Evolutionary conservation across 2,329 filamentous ascomycete species (phyloP), one percentile per base, ranked within the genome.

Genomic region (Fusarium sp.): DNA sequence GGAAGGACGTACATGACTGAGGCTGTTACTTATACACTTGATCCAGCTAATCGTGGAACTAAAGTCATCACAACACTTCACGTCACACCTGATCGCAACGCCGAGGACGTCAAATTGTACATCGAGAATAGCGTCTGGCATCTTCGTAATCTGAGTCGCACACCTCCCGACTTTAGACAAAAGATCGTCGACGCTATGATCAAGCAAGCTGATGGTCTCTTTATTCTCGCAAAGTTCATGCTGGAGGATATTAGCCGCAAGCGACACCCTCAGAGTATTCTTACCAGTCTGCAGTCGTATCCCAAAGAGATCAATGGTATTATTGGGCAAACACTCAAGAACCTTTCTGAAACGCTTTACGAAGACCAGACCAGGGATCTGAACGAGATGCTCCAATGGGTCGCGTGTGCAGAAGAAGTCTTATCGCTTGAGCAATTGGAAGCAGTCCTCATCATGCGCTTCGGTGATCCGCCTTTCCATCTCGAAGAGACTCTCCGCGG

Each of bases 191-290:
- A 80, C 5, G 80, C 79, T 11, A 79, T 86, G 73, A 78, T 79
- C 7, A 78, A 78, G 9, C 81, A 83, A 23, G 84, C 84, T 2
- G 81, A 84, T 23, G 85, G 84, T 0, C 80, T 86, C 20, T 86
- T 86, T 68, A 84, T 86, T 23, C 79, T 85, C 48, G 85, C 84
- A 49, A 83, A 85, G 60, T 82, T 86, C 46, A 86, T 86, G 84
- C 60, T 88, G 6, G 83, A 83, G 8, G 86, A 88, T 52, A 77
- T 86, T 6, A 81, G 80, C 26, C 81, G 82, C 35, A 82, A 85
- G 60, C 78, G 81, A 6, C 84, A 85, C 45, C 82, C 84, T 0
- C 79, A 81, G 10, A 83, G 83, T 1, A 86, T 82, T 2, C 80
- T 83, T 8, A 80, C 84, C 23, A 82, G 82, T 44, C 73, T 88